Conservation (phyloP, 495 filamentous ascomycete species). For the Trichocladium uniseriatum region DNA sequence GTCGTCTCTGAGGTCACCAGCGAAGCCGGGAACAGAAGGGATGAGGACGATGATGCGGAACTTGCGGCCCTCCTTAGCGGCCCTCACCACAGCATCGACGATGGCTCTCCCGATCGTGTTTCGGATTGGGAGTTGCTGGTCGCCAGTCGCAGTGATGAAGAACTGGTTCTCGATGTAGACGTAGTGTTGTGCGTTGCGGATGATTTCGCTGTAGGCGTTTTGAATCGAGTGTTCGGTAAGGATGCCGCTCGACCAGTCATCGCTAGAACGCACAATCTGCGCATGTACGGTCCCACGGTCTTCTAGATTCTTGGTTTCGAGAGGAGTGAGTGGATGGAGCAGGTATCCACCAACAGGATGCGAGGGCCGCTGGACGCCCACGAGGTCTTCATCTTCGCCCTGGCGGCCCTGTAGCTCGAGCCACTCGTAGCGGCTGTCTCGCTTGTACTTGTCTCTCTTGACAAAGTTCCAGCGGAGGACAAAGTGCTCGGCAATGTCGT, state of each 20-base stretch:
- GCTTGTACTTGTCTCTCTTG: slow-evolving; percentile 97
- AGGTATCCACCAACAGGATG: slow-evolving; percentile 81
- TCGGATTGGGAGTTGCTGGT: slow-evolving; percentile 72
- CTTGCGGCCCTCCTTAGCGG: slow-evolving; percentile 74
- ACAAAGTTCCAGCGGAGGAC: slow-evolving; percentile 92
- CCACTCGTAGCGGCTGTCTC: slow-evolving; percentile 71
- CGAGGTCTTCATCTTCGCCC: slow-evolving; percentile 67
- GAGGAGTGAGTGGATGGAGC: slow-evolving; percentile 62
- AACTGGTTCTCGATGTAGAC: slow-evolving; percentile 99
- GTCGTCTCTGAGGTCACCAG: slow-evolving; percentile 75
- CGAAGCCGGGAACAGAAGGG: slow-evolving; percentile 86
- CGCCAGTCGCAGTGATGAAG: slow-evolving; percentile 92
- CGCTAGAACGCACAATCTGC: slow-evolving; percentile 77
- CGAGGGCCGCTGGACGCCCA: slow-evolving; percentile 78
- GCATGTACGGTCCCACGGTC: slow-evolving; percentile 62
- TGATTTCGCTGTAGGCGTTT: slow-evolving; percentile 81
- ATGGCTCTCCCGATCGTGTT: slow-evolving; percentile 83
- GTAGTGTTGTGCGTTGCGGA: slow-evolving; percentile 75
- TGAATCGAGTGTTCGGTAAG: slow-evolving; percentile 83
- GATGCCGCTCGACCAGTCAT: slow-evolving; percentile 94
- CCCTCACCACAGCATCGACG: slow-evolving; percentile 77
- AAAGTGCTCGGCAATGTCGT: slow-evolving; percentile 95
- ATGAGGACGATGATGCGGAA: slow-evolving; percentile 87
- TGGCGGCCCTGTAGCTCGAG: slow-evolving; percentile 69
- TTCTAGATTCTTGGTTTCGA: slow-evolving; percentile 41